phyloP scores from a whole-genome alignment of 75 land plant genomes.

The Selaginella tamariscina region DNA sequence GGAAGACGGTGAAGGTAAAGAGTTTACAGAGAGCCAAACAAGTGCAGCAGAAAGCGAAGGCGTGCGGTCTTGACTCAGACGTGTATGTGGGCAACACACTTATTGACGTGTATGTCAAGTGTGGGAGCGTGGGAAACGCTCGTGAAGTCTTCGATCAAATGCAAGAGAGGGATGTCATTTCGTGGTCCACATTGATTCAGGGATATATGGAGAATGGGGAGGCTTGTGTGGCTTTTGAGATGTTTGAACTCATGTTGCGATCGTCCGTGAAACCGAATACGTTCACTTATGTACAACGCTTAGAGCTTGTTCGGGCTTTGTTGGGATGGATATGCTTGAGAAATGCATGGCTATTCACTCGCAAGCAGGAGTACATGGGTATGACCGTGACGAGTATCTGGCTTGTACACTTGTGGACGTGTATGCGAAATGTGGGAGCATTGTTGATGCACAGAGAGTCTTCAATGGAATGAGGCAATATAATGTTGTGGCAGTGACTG shows the following conservation, averaged over 20 bases:
- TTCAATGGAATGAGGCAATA: conserved; percentile 14
- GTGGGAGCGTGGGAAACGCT: conserved; percentile 30
- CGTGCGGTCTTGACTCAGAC: conserved; percentile 21
- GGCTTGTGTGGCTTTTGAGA: conserved; percentile 24
- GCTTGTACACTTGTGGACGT: conserved; percentile 18
- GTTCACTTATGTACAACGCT: conserved; percentile 33
- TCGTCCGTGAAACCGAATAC: conserved; percentile 29
- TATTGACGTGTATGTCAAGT: conserved; percentile 58
- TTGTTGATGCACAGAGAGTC: conserved; percentile 6
- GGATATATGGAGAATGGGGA: conserved; percentile 10
- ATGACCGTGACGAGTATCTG: conserved; percentile 12
- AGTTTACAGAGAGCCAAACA: background rate
- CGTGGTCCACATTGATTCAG: conserved; percentile 13
- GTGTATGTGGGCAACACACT: conserved; percentile 31
- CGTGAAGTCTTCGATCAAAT: conserved; percentile 26
- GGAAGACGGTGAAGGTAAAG: background rate
- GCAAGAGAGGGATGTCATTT: background rate
- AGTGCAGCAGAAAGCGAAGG: background rate
- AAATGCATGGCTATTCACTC: conserved; percentile 21
- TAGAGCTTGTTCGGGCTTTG: conserved; percentile 40
- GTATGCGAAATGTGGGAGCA: conserved; percentile 27
- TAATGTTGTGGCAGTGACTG: conserved; percentile 21
- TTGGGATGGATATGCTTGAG: conserved; percentile 22
- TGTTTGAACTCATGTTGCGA: conserved; percentile 41
- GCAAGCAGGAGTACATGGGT: background rate